These are phyloP conservation scores for Rasamsonia emersonii DNA, from an alignment of 2,329 filamentous ascomycete species.

Conservation along the genomic window DNA sequence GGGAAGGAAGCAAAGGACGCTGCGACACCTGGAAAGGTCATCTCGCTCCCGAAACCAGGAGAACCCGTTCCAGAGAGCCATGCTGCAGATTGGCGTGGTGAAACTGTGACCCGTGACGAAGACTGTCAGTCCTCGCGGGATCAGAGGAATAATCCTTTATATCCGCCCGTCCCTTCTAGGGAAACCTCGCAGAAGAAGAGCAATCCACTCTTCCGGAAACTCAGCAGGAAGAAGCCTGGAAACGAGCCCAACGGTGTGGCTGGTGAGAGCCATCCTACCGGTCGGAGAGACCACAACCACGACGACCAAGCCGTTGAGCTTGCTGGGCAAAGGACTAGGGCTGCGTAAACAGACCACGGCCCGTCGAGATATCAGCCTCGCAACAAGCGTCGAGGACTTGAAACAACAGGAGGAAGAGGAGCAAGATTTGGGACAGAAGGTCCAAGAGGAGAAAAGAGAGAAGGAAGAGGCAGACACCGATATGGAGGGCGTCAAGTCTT, in stretches of 20 bases:
- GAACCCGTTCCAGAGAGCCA: slow-evolving; percentile 61
- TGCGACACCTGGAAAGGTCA: slow-evolving; percentile 32
- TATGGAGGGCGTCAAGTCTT: slow-evolving; percentile 31
- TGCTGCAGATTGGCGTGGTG: slow-evolving; percentile 68
- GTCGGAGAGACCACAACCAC: slow-evolving; percentile 11
- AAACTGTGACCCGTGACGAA: slow-evolving; percentile 18
- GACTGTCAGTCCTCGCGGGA: slow-evolving; percentile 1
- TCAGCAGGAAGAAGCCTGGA: no score
- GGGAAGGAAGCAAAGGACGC: slow-evolving; percentile 13
- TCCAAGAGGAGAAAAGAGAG: slow-evolving; percentile 15
- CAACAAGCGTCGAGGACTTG: slow-evolving; percentile 53
- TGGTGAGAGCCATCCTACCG: no score
- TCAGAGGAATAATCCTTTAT: no score
- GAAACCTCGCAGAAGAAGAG: no score
- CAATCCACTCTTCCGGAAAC: no score
- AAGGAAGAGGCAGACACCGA: slow-evolving; percentile 24
- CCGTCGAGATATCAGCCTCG: slow-evolving; percentile 60
- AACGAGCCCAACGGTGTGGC: no score
- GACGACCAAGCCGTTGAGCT: slow-evolving; percentile 8
- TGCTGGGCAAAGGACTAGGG: slow-evolving; percentile 60
- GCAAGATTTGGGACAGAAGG: slow-evolving; percentile 17
- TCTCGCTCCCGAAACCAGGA: slow-evolving; percentile 57
- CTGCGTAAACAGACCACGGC: slow-evolving; percentile 56
- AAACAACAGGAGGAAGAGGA: slow-evolving; percentile 10
- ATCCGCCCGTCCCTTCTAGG: no score